Evolutionary conservation across 2,329 filamentous ascomycete species (phyloP).

Genomic region (Chrysoporthe cubensis): DNA sequence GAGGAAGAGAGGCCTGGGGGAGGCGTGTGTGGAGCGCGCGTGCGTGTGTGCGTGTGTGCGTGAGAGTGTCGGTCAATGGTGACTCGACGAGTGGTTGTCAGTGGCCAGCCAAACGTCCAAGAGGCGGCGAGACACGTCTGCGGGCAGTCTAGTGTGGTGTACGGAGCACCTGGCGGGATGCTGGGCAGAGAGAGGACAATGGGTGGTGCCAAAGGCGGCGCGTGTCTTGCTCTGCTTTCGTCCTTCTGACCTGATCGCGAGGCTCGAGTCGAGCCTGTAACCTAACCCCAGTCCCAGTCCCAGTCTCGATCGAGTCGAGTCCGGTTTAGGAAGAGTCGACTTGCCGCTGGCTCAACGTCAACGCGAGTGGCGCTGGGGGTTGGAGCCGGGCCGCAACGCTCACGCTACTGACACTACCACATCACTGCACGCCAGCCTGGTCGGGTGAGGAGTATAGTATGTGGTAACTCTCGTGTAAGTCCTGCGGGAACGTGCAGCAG

Average conservation of each 20-base stretch:
- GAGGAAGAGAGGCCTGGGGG: constrained; percentile 1
- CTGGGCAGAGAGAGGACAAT: neutral
- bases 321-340: constrained; percentile 7
- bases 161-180: neutral
- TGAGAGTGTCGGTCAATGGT: constrained; percentile 5
- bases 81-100: constrained; percentile 7
- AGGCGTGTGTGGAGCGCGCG: neutral
- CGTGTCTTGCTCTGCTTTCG: constrained; percentile 4
- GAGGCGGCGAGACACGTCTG: constrained; percentile 10
- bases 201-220: neutral
- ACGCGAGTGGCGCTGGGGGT: constrained; percentile 11
- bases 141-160: neutral
- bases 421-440: neutral
- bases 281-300: neutral
- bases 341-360: constrained; percentile 4
- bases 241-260: constrained; percentile 1
- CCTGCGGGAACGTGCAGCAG: too few species aligned
- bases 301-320: neutral
- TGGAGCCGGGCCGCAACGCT: constrained; percentile 1
- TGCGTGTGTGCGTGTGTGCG: neutral
- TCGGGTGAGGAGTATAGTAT: neutral
- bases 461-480: neutral
- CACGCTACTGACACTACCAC: neutral
- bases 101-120: neutral
- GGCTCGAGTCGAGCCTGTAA: neutral